Evolutionary conservation across 495 filamentous ascomycete genomes (phyloP).

Genomic region (Podospora sp.): DNA sequence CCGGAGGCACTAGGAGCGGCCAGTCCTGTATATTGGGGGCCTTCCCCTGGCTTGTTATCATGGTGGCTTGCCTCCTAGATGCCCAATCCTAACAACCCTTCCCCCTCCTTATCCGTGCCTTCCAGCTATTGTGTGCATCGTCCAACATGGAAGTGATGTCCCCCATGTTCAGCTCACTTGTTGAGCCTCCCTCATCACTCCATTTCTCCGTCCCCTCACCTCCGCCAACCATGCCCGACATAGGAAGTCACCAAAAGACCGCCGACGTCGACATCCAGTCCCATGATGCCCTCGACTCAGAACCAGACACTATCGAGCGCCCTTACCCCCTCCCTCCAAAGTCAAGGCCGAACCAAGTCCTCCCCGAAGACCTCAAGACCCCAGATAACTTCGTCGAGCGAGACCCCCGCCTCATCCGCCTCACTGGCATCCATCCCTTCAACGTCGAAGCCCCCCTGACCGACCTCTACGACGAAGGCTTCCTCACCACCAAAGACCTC

Average conservation of each 20-base stretch:
- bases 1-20: neutral
- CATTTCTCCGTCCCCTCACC: neutral
- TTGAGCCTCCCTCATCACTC: neutral
- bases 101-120: neutral
- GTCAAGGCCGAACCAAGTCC: slow-evolving; percentile 61
- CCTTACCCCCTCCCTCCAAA: slow-evolving; percentile 70
- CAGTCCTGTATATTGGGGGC: neutral
- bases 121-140: neutral
- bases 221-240: neutral
- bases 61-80: neutral
- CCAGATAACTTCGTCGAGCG: slow-evolving; percentile 85
- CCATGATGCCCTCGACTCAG: slow-evolving; percentile 15
- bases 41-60: neutral
- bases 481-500: slow-evolving; percentile 86
- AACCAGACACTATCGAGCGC: slow-evolving; percentile 11
- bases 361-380: slow-evolving; percentile 77
- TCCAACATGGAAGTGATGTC: slow-evolving; percentile 7
- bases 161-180: neutral
- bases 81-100: neutral
- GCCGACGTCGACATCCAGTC: neutral
- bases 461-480: slow-evolving; percentile 80
- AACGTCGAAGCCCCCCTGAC: slow-evolving; percentile 89
- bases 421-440: slow-evolving; percentile 92
- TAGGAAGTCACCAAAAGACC: neutral
- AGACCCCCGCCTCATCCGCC: slow-evolving; percentile 81